These are phyloP conservation scores for Vigna reflexopilosa DNA, from an alignment of 306 rosid genomes.

Conservation along the genomic window DNA sequence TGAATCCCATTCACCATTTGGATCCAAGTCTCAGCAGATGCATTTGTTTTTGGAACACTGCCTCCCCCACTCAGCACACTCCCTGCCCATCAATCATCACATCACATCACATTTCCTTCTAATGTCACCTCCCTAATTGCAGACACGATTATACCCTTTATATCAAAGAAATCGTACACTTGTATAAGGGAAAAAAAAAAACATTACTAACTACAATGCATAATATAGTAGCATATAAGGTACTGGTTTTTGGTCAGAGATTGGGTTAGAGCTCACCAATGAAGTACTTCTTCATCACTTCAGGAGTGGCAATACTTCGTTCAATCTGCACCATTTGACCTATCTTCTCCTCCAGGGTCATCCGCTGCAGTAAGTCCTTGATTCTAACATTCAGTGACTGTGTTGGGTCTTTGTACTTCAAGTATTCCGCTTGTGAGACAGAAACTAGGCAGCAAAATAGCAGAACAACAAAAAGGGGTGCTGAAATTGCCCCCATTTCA, in stretches of 20 bases:
- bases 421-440: conserved; percentile 20
- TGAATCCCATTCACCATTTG: conserved; percentile 26
- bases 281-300: conserved; percentile 29
- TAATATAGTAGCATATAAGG: not conserved
- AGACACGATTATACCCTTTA: not conserved
- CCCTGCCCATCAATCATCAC: conserved; percentile 14
- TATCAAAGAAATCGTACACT: not conserved
- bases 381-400: conserved; percentile 7
- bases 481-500: conserved; percentile 13
- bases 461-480: conserved; percentile 3
- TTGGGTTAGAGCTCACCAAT: not conserved
- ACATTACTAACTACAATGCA: not conserved
- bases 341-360: conserved; percentile 33
- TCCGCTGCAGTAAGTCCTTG: conserved; percentile 13
- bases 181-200: not conserved
- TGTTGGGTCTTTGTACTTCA: conserved; percentile 30
- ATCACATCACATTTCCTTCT: not conserved
- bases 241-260: not conserved
- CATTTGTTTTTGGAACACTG: conserved; percentile 13
- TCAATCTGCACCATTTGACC: conserved; percentile 35
- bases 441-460: not conserved
- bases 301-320: conserved; percentile 30
- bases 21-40: conserved; percentile 24
- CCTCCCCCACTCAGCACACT: conserved; percentile 34
- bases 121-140: not conserved